Base-by-base conservation (phyloP, 2,329 filamentous ascomycete genomes). In the Zymoseptoria crescenta region DNA sequence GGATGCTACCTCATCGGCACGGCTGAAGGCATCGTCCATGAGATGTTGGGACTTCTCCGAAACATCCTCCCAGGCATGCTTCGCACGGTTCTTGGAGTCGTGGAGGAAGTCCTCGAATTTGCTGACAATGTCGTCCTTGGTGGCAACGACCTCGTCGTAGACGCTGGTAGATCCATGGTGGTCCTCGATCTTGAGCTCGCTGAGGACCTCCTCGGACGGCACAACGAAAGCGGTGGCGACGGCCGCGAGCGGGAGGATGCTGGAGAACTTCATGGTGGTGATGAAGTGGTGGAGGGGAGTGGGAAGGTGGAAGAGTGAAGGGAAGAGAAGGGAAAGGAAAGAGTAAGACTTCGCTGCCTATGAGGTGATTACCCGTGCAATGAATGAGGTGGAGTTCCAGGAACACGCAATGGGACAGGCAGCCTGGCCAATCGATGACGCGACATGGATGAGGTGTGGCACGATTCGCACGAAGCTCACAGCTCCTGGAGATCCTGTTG, bases 151-250 rank as follows among this genome's bases (percentile, higher is more conserved):
- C 21, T 70, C 65, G 19, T 70, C 63, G 56, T 66, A 61, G 69
- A 67, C 71, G 20, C 59, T 51, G 54, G 62, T 63, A 58, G 62
- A 61, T 52, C 76, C 65, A 49, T 71, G 65, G 53, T 76, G 65
- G 59, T 71, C 67, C 62, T 77, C 72, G 54, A 76, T 67, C 49
- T 72, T 64, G 52, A 80, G 61, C 48, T 77, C 70, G 50, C 74
- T 72, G 60, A 80, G 75, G 20, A 81, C 72, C 57, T 79, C 68
- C 62, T 80, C 75, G 53, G 81, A 75, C 16, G 81, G 80, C 54
- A 84, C 73, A 59, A 83, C 79, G 56, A 83, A 76, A 27, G 81
- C 81, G 56, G 79, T 73, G 62, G 76, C 72, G 54, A 80, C 63
- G 29, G 79, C 78, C 65, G 78, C 76, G 54, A 83, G 72, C 58